These are phyloP conservation scores for Actinomucor elegans DNA, from an alignment of 371 early-diverging fungal genomes.

Conservation along the genomic window DNA sequence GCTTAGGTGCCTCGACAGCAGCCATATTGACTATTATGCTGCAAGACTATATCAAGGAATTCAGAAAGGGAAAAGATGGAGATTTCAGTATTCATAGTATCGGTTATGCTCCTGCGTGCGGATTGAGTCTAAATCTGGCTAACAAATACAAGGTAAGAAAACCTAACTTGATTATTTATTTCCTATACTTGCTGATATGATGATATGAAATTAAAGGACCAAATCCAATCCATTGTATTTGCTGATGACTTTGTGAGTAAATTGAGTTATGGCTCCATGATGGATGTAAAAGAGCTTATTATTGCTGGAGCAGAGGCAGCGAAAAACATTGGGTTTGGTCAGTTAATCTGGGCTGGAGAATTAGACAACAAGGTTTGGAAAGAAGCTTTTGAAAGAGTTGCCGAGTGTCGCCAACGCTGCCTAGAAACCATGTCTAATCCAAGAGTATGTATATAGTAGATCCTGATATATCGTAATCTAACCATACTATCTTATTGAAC, in stretches of 20 bases:
- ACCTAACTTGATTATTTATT: neutral
- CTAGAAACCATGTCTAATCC: constrained; percentile 32
- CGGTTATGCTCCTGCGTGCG: constrained; percentile 44
- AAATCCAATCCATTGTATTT: constrained; percentile 42
- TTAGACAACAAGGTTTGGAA: constrained; percentile 28
- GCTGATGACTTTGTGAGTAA: constrained; percentile 48
- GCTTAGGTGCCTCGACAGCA: constrained; percentile 75
- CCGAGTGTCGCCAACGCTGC: constrained; percentile 27
- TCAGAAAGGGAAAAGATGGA: constrained; percentile 37
- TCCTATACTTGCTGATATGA: too few relatives aligned
- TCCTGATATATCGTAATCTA: neutral
- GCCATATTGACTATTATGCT: constrained; percentile 76
- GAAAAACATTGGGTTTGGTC: constrained; percentile 25
- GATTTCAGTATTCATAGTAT: constrained; percentile 30
- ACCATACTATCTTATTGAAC: neutral
- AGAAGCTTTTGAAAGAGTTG: constrained; percentile 28
- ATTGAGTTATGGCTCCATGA: constrained; percentile 46
- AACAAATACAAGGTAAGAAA: constrained; percentile 39
- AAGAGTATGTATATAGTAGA: constrained; percentile 14
- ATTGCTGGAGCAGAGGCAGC: constrained; percentile 43
- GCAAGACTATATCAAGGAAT: constrained; percentile 55
- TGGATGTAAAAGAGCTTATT: constrained; percentile 42
- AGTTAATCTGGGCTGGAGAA: constrained; percentile 26
- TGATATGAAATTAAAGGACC: constrained; percentile 25
- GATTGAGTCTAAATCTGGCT: constrained; percentile 32